Percentiles rank a stretch among this genome's conserved stretches.
Evolutionary conservation across 495 filamentous ascomycete genomes (phyloP).

Genomic region (Parachaetomium inaequale): DNA sequence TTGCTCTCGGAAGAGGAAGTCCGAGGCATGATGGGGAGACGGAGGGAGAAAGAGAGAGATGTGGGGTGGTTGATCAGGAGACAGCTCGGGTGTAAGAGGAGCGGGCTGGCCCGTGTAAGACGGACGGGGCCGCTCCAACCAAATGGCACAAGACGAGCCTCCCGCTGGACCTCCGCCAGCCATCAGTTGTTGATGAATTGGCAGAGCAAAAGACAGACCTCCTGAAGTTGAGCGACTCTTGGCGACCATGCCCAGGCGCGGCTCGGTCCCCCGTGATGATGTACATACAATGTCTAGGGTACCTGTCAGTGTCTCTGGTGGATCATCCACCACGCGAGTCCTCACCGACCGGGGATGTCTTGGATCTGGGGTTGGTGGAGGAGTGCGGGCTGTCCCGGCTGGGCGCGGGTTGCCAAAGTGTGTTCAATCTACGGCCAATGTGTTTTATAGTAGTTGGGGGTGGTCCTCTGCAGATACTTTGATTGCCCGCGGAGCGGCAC

Average conservation of each 20-base stretch:
- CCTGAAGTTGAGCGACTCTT: not conserved
- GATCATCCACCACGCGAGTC: not conserved
- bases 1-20: not conserved
- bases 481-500: not conserved
- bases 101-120: not conserved
- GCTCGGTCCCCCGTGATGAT: not conserved
- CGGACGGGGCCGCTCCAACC: not conserved
- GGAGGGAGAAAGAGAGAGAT: not conserved
- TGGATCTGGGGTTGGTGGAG: conserved; percentile 3
- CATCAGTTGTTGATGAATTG: too few species aligned
- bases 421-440: not conserved
- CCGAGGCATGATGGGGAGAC: not conserved
- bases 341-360: not conserved
- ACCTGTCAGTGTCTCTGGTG: not conserved
- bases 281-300: conserved; percentile 5
- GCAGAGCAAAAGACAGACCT: not conserved
- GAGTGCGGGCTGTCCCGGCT: conserved; percentile 11
- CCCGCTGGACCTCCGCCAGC: not conserved
- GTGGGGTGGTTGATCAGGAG: not conserved
- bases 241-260: not conserved
- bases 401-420: not conserved
- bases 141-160: not conserved
- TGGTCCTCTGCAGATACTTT: not conserved
- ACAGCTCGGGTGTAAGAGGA: not conserved
- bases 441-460: not conserved